A percentile compares a stretch with the other conserved stretches of the same genome.
phyloP scores from a whole-genome alignment of 306 rosid genomes.

The Psophocarpus tetragonolobus region DNA sequence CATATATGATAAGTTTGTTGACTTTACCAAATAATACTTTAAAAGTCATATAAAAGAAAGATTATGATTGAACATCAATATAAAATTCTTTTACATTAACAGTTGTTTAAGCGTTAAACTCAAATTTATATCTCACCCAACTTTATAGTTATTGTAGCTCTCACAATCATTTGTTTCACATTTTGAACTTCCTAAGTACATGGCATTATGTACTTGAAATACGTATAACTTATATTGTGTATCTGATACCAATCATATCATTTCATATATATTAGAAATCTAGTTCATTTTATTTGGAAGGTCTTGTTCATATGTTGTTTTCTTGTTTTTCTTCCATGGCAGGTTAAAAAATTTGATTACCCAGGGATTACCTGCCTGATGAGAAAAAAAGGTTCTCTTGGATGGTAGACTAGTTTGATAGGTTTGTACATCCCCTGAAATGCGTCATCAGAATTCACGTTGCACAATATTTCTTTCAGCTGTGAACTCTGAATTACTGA shows the following conservation, averaged over 20 bases:
- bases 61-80: no score
- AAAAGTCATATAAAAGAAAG: no score
- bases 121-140: slow-evolving; percentile 6
- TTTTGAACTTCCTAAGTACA: neutral
- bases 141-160: neutral
- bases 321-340: neutral
- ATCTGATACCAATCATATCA: neutral
- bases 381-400: slow-evolving; percentile 89
- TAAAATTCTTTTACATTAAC: no score
- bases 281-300: neutral
- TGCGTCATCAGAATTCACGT: slow-evolving; percentile 51
- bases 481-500: slow-evolving; percentile 76
- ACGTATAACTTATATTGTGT: slow-evolving; percentile 1
- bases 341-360: neutral
- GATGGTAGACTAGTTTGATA: slow-evolving; percentile 75
- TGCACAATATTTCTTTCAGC: slow-evolving; percentile 74
- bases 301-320: neutral
- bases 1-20: no score
- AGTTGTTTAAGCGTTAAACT: no score
- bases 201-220: neutral
- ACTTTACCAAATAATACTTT: no score
- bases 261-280: neutral
- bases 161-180: neutral
- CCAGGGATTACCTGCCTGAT: slow-evolving; percentile 70
- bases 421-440: slow-evolving; percentile 66